Percentiles rank a stretch among this genome's conserved stretches.
Evolutionary conservation across 257 asterid species (phyloP).

Genomic region (Solanum habrochaites): DNA sequence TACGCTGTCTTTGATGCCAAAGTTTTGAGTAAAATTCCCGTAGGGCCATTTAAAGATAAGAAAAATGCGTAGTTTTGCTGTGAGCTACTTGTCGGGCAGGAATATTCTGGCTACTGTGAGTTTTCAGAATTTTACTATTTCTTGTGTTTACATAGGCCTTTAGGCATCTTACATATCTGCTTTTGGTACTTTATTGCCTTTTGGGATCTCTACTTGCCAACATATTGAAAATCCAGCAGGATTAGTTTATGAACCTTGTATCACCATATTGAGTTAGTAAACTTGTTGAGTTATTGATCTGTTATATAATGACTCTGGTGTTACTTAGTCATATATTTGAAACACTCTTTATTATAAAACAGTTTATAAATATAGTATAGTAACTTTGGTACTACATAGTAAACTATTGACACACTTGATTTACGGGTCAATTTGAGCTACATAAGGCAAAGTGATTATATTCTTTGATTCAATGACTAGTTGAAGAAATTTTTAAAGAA

Average conservation of each 20-base stretch:
- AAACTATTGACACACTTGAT: no score
- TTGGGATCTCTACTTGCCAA: not conserved
- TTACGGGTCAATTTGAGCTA: no score
- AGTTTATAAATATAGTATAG: no score
- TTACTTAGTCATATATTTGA: no score
- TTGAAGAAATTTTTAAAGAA: no score
- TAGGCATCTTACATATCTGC: not conserved
- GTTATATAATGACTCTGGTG: no score
- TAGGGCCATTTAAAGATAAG: slow-evolving; percentile 41
- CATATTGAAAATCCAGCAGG: not conserved
- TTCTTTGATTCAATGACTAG: no score
- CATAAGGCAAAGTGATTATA: no score
- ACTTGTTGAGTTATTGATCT: no score
- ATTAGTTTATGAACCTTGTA: not conserved
- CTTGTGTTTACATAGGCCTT: not conserved
- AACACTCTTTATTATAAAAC: no score
- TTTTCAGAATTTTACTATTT: not conserved
- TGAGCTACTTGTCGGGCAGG: not conserved
- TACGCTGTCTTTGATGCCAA: slow-evolving; percentile 52
- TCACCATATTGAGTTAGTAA: no score
- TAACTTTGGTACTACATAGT: no score
- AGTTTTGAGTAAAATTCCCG: slow-evolving; percentile 64
- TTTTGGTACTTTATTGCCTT: not conserved
- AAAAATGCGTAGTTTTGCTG: slow-evolving; percentile 29
- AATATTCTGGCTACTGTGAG: not conserved